Evolutionary conservation across 1,139 yeast species (phyloP).

Genomic region (Taphrina flavorubra): DNA sequence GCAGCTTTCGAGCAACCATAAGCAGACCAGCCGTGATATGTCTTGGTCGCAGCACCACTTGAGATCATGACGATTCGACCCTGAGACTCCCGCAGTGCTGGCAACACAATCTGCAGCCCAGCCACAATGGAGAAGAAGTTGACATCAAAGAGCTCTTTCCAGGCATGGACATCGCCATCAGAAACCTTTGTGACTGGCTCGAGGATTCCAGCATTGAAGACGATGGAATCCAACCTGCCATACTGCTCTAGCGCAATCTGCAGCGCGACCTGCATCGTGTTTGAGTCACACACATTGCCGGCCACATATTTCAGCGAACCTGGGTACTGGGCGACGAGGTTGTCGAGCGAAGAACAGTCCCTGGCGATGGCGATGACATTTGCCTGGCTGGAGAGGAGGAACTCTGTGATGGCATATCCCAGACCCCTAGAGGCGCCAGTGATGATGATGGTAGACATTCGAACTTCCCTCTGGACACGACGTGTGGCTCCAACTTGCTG

Average conservation of each 20-base stretch:
- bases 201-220: conserved; percentile 87
- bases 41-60: conserved; percentile 74
- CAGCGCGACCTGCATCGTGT: conserved; percentile 54
- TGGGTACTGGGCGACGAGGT: conserved; percentile 29
- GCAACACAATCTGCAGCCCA: conserved; percentile 64
- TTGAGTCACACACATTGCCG: conserved; percentile 69
- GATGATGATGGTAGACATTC: conserved; percentile 44
- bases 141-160: conserved; percentile 73
- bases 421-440: conserved; percentile 49
- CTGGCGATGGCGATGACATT: conserved; percentile 77
- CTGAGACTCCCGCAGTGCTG: conserved; percentile 61
- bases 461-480: neutral
- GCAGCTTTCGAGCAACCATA: conserved; percentile 93
- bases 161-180: conserved; percentile 58
- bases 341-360: conserved; percentile 49
- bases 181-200: conserved; percentile 74
- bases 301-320: conserved; percentile 51
- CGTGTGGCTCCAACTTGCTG: neutral
- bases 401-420: conserved; percentile 73
- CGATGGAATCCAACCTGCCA: conserved; percentile 70
- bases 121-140: conserved; percentile 79
- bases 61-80: conserved; percentile 77
- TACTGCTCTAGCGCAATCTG: conserved; percentile 57
- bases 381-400: conserved; percentile 50
- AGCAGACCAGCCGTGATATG: conserved; percentile 75